Evolutionary conservation across 331 rosid species (phyloP), one percentile per base, ranked within the genome.

Genomic region (Rhamnella rubrinervis): DNA sequence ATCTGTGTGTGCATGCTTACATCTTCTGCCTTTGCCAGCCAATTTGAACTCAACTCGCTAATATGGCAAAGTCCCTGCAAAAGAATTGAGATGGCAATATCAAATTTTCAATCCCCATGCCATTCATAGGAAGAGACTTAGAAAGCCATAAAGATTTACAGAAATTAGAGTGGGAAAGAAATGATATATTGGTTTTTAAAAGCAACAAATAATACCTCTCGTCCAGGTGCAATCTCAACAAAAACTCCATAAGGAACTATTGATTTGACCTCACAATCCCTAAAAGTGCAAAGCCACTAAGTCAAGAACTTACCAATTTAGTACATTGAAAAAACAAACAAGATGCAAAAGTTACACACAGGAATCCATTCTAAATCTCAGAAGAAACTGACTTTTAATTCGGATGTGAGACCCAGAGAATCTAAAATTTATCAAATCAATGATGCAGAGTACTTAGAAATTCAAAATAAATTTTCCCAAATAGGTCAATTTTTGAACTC

Each of bases 11-110:
- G 31, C 4, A 4, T 6, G 38, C 89, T 81, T 77, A 91, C 98
- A 80, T 93, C 97, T 78, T 93, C 98, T 37, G 98, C 87, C 91
- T 91, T 93, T 41, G 97, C 86, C 78, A 93, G 80, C 96, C 95
- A 91, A 56, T 89, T 80, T 40, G 98, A 74, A 79, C 89, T 91
- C 78, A 93, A 78, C 87, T 93, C 98, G 62, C 98, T 93, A 63
- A 93, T 85, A 75, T 93, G 98, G 83, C 98, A 93, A 65, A 93
- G 97, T 78, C 98, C 98, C 98, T 91, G 76, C 64, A 79, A 55
- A 80, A 72, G 73, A 76, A 80, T 51, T 75, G 62, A 74, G 71
- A 60, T 46, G 56, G 41, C 71, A 55, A 77, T 53, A 58, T 44
- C 58, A 56, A n/a, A 61, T 37, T 72, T 19, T 35, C 50, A 26